Percentiles rank a stretch among this genome's conserved stretches.
These are phyloP conservation scores for Syzygium aromaticum DNA, from an alignment of 345 rosid species.

Conservation along the genomic window DNA sequence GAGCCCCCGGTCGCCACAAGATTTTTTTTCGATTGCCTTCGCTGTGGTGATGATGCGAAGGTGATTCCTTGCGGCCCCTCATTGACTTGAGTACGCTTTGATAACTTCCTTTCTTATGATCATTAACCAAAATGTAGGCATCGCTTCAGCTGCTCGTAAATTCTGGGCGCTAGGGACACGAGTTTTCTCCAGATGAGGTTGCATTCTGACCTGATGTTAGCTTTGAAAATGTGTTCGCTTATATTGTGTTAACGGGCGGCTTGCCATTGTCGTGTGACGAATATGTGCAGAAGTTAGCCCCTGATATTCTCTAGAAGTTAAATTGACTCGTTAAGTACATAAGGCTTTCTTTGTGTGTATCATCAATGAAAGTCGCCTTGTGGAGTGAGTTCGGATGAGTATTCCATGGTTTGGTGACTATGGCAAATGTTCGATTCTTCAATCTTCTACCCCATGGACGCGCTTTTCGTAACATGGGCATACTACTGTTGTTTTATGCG, in stretches of 20 bases:
- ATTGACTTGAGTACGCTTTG: background rate
- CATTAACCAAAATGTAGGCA: background rate
- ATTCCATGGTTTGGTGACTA: background rate
- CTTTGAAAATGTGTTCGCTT: background rate
- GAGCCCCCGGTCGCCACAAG: constrained; percentile 80
- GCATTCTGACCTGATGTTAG: background rate
- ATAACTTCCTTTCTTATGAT: background rate
- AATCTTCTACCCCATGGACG: background rate
- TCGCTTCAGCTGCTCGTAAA: background rate
- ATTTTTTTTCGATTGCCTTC: constrained; percentile 61
- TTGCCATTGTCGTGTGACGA: background rate
- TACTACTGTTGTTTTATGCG: background rate
- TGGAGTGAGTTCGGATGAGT: background rate
- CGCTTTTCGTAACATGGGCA: background rate
- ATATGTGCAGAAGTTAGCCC: background rate
- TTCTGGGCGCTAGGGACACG: rapidly evolving
- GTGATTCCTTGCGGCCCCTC: constrained; percentile 7
- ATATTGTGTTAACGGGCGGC: background rate
- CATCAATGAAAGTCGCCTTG: background rate
- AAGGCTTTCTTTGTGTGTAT: too few species aligned
- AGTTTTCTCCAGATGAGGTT: background rate
- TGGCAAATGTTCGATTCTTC: background rate
- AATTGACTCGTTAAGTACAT: background rate
- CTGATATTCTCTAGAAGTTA: background rate
- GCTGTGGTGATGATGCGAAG: constrained; percentile 68